These are phyloP conservation scores for Lentinula sp. DNA, from an alignment of 768 basidiomycete species.

Conservation along the genomic window DNA sequence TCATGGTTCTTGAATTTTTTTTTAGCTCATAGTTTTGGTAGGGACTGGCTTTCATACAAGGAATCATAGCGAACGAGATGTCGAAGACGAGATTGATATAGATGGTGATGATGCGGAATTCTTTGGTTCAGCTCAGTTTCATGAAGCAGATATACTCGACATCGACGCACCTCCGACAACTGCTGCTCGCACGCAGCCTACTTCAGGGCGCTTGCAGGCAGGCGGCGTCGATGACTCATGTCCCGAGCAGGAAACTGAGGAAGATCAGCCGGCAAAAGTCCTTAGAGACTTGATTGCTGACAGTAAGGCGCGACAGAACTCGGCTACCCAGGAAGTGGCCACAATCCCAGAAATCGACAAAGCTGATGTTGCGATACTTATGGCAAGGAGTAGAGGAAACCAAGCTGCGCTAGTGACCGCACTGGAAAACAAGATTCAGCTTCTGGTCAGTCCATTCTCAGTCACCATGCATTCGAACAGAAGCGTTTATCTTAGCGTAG, in stretches of 20 bases:
- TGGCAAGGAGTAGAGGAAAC: constrained; percentile 45
- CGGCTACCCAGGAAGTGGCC: constrained; percentile 27
- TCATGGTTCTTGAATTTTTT: constrained; percentile 19
- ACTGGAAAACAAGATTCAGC: constrained; percentile 55
- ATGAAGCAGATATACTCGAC: constrained; percentile 61
- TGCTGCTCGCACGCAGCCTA: neutral
- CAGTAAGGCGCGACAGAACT: constrained; percentile 29
- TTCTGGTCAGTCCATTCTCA: constrained; percentile 38
- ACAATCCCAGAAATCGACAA: constrained; percentile 36
- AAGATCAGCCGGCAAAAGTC: constrained; percentile 25
- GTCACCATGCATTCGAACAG: neutral
- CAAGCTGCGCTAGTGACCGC: constrained; percentile 42
- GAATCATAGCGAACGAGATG: constrained; percentile 47
- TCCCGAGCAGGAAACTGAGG: constrained; percentile 25
- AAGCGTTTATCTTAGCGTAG: neutral
- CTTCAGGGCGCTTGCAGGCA: constrained; percentile 2
- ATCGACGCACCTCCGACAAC: constrained; percentile 14
- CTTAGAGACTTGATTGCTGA: constrained; percentile 50
- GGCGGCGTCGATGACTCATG: constrained; percentile 27
- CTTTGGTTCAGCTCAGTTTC: constrained; percentile 72
- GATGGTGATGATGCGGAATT: constrained; percentile 67
- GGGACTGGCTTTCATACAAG: constrained; percentile 73
- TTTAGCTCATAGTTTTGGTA: constrained; percentile 14
- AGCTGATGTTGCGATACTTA: constrained; percentile 41
- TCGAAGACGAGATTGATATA: constrained; percentile 77